A percentile compares a stretch with the other conserved stretches of the same genome.
Conservation (phyloP, 805 yeast genomes). For the Teunomyces atbi region DNA sequence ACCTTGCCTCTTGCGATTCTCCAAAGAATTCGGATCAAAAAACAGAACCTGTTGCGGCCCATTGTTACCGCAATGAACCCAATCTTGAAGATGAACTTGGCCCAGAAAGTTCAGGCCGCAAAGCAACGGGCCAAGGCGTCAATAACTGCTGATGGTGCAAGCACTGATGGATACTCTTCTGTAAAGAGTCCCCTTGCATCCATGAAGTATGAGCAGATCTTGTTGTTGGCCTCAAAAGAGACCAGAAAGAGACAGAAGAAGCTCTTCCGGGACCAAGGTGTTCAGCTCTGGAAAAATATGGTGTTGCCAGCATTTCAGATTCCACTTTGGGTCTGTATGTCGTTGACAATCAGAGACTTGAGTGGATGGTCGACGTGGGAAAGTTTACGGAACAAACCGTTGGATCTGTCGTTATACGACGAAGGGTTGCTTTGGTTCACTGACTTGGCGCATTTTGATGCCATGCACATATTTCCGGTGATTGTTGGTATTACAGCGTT, state of each 20-base stretch:
- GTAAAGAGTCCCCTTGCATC: slow-evolving; percentile 32
- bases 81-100: slow-evolving; percentile 57
- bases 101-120: slow-evolving; percentile 44
- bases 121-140: slow-evolving; percentile 16
- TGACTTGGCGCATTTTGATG: slow-evolving; percentile 62
- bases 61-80: slow-evolving; percentile 75
- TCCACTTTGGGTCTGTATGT: slow-evolving; percentile 82
- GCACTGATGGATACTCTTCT: slow-evolving; percentile 7
- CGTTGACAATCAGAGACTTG: slow-evolving; percentile 69
- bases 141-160: slow-evolving; percentile 14
- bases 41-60: slow-evolving; percentile 71
- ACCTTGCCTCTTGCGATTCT: slow-evolving; percentile 78
- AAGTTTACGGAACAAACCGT: slow-evolving; percentile 39
- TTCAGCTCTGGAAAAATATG: slow-evolving; percentile 79
- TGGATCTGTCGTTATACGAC: slow-evolving; percentile 48
- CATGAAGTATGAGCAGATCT: slow-evolving; percentile 76
- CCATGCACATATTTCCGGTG: slow-evolving; percentile 63
- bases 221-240: slow-evolving; percentile 73
- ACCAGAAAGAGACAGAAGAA: slow-evolving; percentile 68
- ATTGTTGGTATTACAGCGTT: slow-evolving; percentile 68
- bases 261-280: slow-evolving; percentile 63
- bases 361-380: slow-evolving; percentile 65
- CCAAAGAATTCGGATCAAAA: slow-evolving; percentile 66
- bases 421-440: slow-evolving; percentile 64
- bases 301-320: slow-evolving; percentile 77